Conservation (phyloP, 2,329 filamentous ascomycete species). For the Cordyceps cateniannulata region DNA sequence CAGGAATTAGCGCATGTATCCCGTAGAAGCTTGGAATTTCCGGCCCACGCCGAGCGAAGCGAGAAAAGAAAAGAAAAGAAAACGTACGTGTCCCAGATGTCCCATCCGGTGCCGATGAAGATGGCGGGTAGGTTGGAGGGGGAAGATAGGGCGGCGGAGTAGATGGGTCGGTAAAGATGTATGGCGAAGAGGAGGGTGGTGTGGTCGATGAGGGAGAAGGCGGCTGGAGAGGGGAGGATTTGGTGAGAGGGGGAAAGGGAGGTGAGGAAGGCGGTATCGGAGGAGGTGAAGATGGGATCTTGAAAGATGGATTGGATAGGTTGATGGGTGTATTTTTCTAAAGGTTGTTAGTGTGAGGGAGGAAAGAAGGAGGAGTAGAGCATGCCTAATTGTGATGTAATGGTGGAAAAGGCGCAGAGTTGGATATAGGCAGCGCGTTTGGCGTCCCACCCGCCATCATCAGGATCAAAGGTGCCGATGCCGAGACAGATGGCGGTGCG, state of each 20-base stretch:
- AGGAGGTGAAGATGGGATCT: constrained; percentile 44
- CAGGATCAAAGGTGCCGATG: constrained; percentile 47
- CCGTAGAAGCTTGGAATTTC: not conserved
- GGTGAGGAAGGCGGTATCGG: constrained; percentile 46
- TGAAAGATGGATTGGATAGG: constrained; percentile 44
- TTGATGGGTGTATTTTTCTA: not conserved
- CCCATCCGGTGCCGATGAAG: constrained; percentile 51
- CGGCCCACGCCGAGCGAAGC: not conserved
- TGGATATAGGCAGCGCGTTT: constrained; percentile 44
- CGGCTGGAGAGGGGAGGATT: constrained; percentile 45
- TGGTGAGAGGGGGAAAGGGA: constrained; percentile 49
- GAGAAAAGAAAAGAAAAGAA: not conserved
- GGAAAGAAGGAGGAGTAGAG: no score
- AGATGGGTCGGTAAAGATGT: constrained; percentile 51
- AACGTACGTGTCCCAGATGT: constrained; percentile 44
- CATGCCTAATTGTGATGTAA: constrained; percentile 39
- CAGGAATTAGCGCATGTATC: no score
- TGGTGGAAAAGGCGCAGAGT: constrained; percentile 43
- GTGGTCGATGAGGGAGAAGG: constrained; percentile 41
- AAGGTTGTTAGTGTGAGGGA: no score
- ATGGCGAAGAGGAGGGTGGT: constrained; percentile 54
- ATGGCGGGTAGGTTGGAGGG: constrained; percentile 39
- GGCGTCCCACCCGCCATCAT: constrained; percentile 38
- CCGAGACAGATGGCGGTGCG: constrained; percentile 46
- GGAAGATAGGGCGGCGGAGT: constrained; percentile 44